These are phyloP conservation scores for Lophiotrema nucula DNA, from an alignment of 495 filamentous ascomycete genomes.

Conservation along the genomic window DNA sequence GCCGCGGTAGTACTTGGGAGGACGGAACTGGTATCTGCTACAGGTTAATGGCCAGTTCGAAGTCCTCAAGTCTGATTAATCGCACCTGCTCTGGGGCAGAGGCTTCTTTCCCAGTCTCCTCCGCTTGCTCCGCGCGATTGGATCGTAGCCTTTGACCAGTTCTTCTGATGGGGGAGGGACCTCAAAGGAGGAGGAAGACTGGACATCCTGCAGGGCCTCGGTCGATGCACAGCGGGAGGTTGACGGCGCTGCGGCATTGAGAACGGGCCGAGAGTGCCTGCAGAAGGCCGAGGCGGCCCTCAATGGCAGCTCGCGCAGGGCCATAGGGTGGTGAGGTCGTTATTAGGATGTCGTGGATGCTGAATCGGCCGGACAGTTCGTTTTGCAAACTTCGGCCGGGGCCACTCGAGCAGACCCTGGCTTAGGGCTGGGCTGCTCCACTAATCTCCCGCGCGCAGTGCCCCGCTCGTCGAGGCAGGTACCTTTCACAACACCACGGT, in stretches of 20 bases:
- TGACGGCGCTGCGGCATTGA: slow-evolving; percentile 10
- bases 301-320: slow-evolving; percentile 29
- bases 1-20: slow-evolving; percentile 90
- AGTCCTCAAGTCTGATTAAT: background rate
- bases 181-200: slow-evolving; percentile 43
- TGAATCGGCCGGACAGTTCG: background rate
- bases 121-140: slow-evolving; percentile 51
- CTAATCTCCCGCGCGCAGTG: too few relatives aligned
- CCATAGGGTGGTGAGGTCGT: slow-evolving; percentile 18
- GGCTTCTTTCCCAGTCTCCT: slow-evolving; percentile 47
- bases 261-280: slow-evolving; percentile 11
- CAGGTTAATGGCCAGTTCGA: background rate
- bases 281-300: slow-evolving; percentile 10
- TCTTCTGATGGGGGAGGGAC: slow-evolving; percentile 38
- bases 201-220: slow-evolving; percentile 31
- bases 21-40: slow-evolving; percentile 81
- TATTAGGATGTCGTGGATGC: background rate
- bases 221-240: slow-evolving; percentile 36
- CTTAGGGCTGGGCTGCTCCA: too few relatives aligned
- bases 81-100: slow-evolving; percentile 68
- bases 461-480: too few relatives aligned
- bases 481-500: too few relatives aligned
- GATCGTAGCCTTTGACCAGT: slow-evolving; percentile 54
- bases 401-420: too few relatives aligned
- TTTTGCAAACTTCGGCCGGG: too few relatives aligned